Evolutionary conservation across 2,329 filamentous ascomycete species (phyloP), one percentile per base, ranked within the genome.

Genomic region (Arthrinium phaeospermum): DNA sequence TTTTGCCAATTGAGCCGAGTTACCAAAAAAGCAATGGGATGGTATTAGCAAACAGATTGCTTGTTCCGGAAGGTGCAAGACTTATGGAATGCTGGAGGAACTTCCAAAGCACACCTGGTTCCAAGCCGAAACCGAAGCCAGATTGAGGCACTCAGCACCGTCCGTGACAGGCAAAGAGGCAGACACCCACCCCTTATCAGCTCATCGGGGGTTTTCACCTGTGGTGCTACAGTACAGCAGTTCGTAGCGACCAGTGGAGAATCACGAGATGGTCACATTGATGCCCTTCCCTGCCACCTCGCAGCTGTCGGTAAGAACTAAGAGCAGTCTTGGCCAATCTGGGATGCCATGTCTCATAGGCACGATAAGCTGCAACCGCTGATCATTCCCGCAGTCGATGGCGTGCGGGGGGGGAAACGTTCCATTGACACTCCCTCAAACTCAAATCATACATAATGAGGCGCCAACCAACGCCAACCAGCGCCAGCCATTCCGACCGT

Each of bases 361-460:
- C 51, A 57, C 51, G 51, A 57, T 57, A 34, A 27, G 51, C 16
- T 64, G 57, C 57, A 64, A 64, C 57, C 57, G 57, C 34, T 64
- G 57, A 64, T 64, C 57, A 24, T 41, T 41, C 8, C 57, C 41
- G 34, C n/a, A 41, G 57, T 41, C 12, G n/a, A 64, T 64, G 57
- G 34, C 57, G 57, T 64, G 57, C 57, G 57, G 57, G 57, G 47
- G 47, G 34, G 16, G 53, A 64, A 64, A 64, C 57, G 57, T 64
- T 64, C 57, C 57, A 64, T 64, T 64, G 57, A 10, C 57, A 41
- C 57, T 64, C 57, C 53, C 53, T 13, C 57, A 41, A 64, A 41
- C 57, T 41, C 57, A 64, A 64, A 64, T 41, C 57, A 13, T 41
- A 64, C 34, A 41, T 64, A 64, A 41, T 41, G 30, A 61, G 53